Evolutionary conservation across 306 rosid genomes (phyloP), one percentile per base, ranked within the genome.

Genomic region (Fagus sylvatica): DNA sequence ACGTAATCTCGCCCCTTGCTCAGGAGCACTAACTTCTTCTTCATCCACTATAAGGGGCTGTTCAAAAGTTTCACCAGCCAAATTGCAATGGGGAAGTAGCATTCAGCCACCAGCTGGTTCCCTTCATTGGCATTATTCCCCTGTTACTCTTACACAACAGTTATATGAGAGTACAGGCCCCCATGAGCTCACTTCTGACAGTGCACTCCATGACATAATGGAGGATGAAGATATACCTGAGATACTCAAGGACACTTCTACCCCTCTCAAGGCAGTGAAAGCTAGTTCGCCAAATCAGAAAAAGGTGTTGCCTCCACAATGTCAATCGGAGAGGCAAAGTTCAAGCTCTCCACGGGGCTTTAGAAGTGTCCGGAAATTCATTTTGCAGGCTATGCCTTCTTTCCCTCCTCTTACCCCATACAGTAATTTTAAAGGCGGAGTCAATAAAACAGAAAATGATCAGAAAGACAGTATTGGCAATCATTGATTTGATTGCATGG

Each of bases 361-460:
- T 71, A 43, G 65, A 33, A 34, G 72, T 61, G 53, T 55, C 69
- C 54, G 75, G 32, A 72, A 49, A 59, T 39, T 67, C 54, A 40
- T 49, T 41, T 72, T 60, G 30, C 73, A 79, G 13, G 40, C 43
- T 6, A 1, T 72, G 67, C 81, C 76, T 51, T n/a, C 71, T 66
- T 78, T 70, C 57, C 79, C 83, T 33, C 62, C 71, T 22, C 81
- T 72, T 41, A 49, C 62, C 17, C 77, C 78, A 1, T 64, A 65
- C 54, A 67, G 33, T 10, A 64, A 77, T 71, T 62, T 49, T n/a
- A 54, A 64, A 61, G 74, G 30, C 17, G 32, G 22, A 16, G 62
- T 10, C 22, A 10, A 11, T 10, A 43, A 36, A 36, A 36, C 15
- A 57, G 43, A 10, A 73, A 46, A 68, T 65, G 49, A 65, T 65